Evolutionary conservation across 805 yeast genomes (phyloP).

Genomic region (Candida sonorensis): DNA sequence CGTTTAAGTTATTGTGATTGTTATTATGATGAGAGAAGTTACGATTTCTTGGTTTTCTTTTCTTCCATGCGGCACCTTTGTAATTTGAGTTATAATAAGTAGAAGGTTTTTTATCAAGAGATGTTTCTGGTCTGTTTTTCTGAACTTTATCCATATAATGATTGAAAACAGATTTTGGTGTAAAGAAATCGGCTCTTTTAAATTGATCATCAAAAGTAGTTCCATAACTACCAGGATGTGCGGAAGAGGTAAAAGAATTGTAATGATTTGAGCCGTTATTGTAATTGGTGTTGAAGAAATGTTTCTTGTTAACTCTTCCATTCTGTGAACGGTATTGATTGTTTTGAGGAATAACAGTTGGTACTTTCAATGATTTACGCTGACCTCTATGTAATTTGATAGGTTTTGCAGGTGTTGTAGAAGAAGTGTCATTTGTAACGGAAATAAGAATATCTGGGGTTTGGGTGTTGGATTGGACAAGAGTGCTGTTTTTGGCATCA

Average conservation of each 20-base stretch:
- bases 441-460: conserved; percentile 3
- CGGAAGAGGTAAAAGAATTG: conserved; percentile 11
- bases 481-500: too few species aligned
- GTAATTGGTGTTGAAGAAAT: conserved; percentile 1
- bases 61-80: conserved; percentile 23
- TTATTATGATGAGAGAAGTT: too few species aligned
- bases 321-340: conserved; percentile 15
- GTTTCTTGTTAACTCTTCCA: conserved; percentile 14
- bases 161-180: conserved; percentile 68
- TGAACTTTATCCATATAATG: conserved; percentile 65
- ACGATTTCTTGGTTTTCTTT: too few species aligned
- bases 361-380: conserved; percentile 26
- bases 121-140: conserved; percentile 27
- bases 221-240: conserved; percentile 7
- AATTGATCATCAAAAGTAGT: conserved; percentile 16
- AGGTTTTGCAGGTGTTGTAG: conserved; percentile 6
- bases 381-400: conserved; percentile 15
- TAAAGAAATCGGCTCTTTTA: conserved; percentile 66
- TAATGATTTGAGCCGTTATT: conserved; percentile 9
- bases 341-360: conserved; percentile 15
- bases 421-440: conserved; percentile 3
- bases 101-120: conserved; percentile 7
- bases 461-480: too few species aligned
- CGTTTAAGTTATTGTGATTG: too few species aligned
- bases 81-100: conserved; percentile 18